A percentile compares a stretch with the other conserved stretches of the same genome.
Evolutionary conservation across 2,329 filamentous ascomycete species (phyloP).

Genomic region (Neopestalotiopsis sp.): DNA sequence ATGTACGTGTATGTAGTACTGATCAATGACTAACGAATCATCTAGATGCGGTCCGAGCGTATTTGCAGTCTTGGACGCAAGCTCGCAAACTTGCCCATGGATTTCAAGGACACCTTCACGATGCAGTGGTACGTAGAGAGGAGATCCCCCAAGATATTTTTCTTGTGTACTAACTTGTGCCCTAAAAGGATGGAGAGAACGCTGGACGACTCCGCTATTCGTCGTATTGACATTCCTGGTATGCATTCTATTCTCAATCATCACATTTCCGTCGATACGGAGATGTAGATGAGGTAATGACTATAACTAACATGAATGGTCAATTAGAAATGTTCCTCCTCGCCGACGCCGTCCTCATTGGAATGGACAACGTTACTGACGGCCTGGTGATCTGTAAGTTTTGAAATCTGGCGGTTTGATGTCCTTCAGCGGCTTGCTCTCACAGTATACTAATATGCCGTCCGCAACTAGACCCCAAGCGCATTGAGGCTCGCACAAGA

Average conservation of each 20-base stretch:
- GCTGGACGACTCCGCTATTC: constrained; percentile 78
- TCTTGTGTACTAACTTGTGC: no score
- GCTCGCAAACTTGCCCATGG: constrained; percentile 36
- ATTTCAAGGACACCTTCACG: constrained; percentile 70
- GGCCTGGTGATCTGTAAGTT: constrained; percentile 70
- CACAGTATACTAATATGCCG: no score
- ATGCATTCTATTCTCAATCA: constrained; percentile 26
- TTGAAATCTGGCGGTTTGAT: constrained; percentile 46
- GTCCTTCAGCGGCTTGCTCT: constrained; percentile 34
- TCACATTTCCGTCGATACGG: no score
- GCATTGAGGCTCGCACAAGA: constrained; percentile 4
- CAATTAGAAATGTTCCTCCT: constrained; percentile 56
- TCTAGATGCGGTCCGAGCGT: constrained; percentile 36
- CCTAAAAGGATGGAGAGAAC: constrained; percentile 60
- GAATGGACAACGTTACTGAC: constrained; percentile 70
- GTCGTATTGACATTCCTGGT: constrained; percentile 70
- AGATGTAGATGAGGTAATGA: neutral
- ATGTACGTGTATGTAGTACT: neutral
- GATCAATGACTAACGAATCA: neutral
- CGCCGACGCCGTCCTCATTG: constrained; percentile 71
- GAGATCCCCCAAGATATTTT: no score
- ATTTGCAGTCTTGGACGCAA: constrained; percentile 39
- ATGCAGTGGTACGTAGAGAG: constrained; percentile 67
- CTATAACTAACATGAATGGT: neutral
- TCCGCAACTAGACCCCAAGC: constrained; percentile 9